A percentile compares a stretch with the other conserved stretches of the same genome.
Conservation (phyloP, 768 basidiomycete species). For the Butyriboletus loyo region DNA sequence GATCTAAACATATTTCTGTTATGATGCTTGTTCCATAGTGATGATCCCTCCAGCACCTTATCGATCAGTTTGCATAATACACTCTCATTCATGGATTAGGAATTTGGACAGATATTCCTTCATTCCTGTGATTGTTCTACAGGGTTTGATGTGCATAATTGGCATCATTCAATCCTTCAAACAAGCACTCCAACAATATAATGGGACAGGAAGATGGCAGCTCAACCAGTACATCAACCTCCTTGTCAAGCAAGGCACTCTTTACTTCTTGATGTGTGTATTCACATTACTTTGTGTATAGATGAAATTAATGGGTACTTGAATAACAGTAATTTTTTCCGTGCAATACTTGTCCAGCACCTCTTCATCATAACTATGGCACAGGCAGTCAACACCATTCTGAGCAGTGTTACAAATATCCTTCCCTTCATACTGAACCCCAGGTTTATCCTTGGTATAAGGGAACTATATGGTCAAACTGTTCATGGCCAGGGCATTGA, state of each 20-base stretch:
- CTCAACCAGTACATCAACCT: constrained; percentile 8
- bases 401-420: not conserved
- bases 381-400: not conserved
- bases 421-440: constrained; percentile 1
- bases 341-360: not conserved
- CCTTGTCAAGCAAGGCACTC: constrained; percentile 1
- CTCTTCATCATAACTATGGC: not conserved
- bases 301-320: not conserved
- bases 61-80: not conserved
- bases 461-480: not conserved
- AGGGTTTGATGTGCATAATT: constrained; percentile 8
- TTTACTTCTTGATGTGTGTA: constrained; percentile 8
- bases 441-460: constrained; percentile 5
- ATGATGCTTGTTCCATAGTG: not conserved
- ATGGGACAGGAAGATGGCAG: not conserved
- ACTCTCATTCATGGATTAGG: constrained; percentile 9
- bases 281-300: not conserved
- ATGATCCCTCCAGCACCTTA: not conserved
- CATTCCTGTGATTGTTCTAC: constrained; percentile 1
- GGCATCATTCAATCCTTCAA: not conserved
- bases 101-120: not conserved
- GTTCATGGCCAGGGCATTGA: not conserved
- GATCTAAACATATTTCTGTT: too few species aligned
- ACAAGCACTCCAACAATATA: not conserved
- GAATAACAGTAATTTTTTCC: constrained; percentile 1